Conservation (phyloP, 106 monocot genomes). For the Acorus calamus region DNA sequence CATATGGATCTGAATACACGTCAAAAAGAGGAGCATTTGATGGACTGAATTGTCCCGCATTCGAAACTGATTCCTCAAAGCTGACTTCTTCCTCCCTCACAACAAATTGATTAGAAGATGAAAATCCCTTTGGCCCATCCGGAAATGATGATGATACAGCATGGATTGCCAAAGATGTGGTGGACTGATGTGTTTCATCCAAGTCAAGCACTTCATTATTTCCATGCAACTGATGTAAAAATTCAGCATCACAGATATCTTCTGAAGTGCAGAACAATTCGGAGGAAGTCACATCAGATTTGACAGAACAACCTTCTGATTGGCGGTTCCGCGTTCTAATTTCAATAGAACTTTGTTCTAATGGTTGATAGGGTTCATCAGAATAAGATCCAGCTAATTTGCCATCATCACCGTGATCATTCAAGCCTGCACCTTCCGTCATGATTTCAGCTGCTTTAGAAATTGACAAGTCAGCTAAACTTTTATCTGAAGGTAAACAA, state of each 20-base stretch:
- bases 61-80: too few relatives aligned
- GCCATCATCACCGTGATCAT: not conserved
- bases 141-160: not conserved
- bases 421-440: slow-evolving; percentile 9
- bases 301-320: not conserved
- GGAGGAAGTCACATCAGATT: too few relatives aligned
- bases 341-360: not conserved
- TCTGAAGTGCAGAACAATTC: slow-evolving; percentile 10
- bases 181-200: not conserved
- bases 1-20: slow-evolving; percentile 29
- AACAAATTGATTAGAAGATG: too few relatives aligned
- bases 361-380: slow-evolving; percentile 2
- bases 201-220: slow-evolving; percentile 10
- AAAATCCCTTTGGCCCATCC: too few relatives aligned
- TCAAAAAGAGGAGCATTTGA: too few relatives aligned
- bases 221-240: slow-evolving; percentile 56
- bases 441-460: slow-evolving; percentile 2
- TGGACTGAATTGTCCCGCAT: too few relatives aligned
- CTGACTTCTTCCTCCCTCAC: too few relatives aligned
- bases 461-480: slow-evolving; percentile 1
- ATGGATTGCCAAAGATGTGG: not conserved
- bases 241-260: slow-evolving; percentile 42
- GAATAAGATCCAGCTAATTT: slow-evolving; percentile 2
- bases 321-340: not conserved
- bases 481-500: slow-evolving; percentile 1